Evolutionary conservation across 306 rosid species (phyloP).

Genomic region (Cicer chorassanicum): DNA sequence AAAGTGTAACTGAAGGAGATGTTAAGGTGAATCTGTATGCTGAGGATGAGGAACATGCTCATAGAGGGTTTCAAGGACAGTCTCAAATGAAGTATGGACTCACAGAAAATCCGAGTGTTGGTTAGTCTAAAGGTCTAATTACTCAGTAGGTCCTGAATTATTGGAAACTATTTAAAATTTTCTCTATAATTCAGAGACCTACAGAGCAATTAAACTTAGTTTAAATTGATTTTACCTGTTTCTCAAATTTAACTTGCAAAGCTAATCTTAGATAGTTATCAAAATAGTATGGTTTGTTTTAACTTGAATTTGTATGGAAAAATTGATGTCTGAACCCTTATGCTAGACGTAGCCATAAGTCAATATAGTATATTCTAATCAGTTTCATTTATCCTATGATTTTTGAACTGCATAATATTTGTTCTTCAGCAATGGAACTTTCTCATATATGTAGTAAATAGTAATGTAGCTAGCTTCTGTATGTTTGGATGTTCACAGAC

Average conservation of each 20-base stretch:
- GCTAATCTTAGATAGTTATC: slow-evolving; percentile 16
- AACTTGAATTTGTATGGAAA: slow-evolving; percentile 15
- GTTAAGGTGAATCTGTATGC: slow-evolving; percentile 50
- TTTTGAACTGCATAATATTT: slow-evolving; percentile 17
- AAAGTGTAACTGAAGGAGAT: slow-evolving; percentile 49
- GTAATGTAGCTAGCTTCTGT: background rate
- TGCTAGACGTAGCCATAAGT: background rate
- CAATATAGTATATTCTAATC: background rate
- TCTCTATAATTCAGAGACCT: no score
- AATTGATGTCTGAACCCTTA: slow-evolving; percentile 9
- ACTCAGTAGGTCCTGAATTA: no score
- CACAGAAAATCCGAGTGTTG: slow-evolving; percentile 72
- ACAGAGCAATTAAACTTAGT: slow-evolving; percentile 18
- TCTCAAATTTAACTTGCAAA: background rate
- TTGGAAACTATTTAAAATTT: no score
- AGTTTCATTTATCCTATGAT: slow-evolving; percentile 1
- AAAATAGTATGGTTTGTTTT: background rate
- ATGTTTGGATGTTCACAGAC: background rate
- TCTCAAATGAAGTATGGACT: slow-evolving; percentile 70
- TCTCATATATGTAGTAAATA: background rate
- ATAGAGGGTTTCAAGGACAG: slow-evolving; percentile 56
- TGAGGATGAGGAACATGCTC: slow-evolving; percentile 53
- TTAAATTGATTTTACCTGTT: slow-evolving; percentile 13
- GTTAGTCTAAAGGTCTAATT: slow-evolving; percentile 51
- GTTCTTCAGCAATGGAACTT: background rate